Percentiles rank a stretch among this genome's conserved stretches.
Evolutionary conservation across 2,329 filamentous ascomycete genomes (phyloP).

Genomic region (Coniella vitis): DNA sequence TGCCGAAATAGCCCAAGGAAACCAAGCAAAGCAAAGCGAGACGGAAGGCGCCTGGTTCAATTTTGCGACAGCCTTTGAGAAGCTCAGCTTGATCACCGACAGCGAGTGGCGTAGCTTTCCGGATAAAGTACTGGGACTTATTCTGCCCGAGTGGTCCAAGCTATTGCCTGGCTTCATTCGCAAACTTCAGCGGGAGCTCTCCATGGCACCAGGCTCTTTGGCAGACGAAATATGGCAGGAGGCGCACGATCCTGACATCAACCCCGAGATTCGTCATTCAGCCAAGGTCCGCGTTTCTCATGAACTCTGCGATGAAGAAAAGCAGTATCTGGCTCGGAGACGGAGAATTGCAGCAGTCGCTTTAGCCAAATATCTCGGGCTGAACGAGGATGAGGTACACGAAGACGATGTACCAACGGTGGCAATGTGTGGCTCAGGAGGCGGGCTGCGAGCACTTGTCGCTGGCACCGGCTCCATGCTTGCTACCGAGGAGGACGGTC

Average conservation of each 20-base stretch:
- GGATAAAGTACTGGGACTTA: conserved; percentile 58
- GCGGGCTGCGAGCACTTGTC: conserved; percentile 81
- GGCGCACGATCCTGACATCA: conserved; percentile 72
- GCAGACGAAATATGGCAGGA: conserved; percentile 92
- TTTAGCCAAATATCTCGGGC: conserved; percentile 72
- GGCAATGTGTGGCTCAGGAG: conserved; percentile 89
- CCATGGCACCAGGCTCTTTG: conserved; percentile 78
- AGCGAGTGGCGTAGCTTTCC: conserved; percentile 49
- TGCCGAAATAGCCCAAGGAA: conserved; percentile 16
- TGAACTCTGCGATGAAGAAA: conserved; percentile 77
- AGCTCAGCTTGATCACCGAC: conserved; percentile 48
- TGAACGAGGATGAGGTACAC: conserved; percentile 76
- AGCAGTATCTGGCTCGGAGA: conserved; percentile 63
- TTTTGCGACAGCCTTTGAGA: conserved; percentile 41
- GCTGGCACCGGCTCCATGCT: conserved; percentile 84
- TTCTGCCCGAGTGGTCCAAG: conserved; percentile 79
- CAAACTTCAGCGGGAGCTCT: conserved; percentile 83
- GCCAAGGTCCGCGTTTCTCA: conserved; percentile 76
- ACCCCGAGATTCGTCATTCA: conserved; percentile 81
- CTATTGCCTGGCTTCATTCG: conserved; percentile 67
- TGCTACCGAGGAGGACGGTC: conserved; percentile 74
- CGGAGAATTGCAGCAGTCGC: conserved; percentile 63
- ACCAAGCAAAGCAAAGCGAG: conserved; percentile 16
- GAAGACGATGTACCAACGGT: conserved; percentile 90
- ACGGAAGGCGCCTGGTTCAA: conserved; percentile 37